A percentile compares a stretch with the other conserved stretches of the same genome.
These are phyloP conservation scores for Heritiera fomes DNA, from an alignment of 345 rosid species.

Conservation along the genomic window DNA sequence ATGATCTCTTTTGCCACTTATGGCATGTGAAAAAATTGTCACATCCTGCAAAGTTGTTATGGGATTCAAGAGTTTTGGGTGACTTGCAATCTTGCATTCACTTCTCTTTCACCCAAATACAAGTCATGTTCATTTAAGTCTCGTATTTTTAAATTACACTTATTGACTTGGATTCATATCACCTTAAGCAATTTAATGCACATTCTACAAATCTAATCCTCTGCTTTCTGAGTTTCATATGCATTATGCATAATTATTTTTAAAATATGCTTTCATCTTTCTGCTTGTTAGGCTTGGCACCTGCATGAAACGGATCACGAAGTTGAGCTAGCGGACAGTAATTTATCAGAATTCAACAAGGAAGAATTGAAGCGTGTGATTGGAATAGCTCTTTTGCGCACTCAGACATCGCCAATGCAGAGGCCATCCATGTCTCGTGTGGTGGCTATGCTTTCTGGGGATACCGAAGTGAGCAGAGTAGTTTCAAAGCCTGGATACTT, in stretches of 20 bases:
- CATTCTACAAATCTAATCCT: neutral
- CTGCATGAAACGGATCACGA: conserved; percentile 46
- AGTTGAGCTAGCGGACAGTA: conserved; percentile 44
- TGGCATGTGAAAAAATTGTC: neutral
- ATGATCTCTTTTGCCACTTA: neutral
- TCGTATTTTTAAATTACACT: neutral
- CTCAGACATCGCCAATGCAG: conserved; percentile 54
- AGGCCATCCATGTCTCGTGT: conserved; percentile 72
- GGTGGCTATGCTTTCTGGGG: conserved; percentile 67
- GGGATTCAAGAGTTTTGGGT: neutral
- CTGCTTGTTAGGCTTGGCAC: conserved; percentile 55
- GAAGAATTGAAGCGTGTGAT: conserved; percentile 53
- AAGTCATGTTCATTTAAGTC: neutral
- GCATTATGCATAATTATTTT: neutral
- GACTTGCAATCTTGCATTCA: neutral
- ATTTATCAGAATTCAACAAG: conserved; percentile 34
- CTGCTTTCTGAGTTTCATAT: neutral
- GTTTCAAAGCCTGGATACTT: conserved; percentile 53
- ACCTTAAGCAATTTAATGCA: neutral
- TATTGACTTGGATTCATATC: neutral
- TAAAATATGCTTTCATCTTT: too few species aligned
- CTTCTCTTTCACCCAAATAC: neutral
- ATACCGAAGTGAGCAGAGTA: conserved; percentile 52
- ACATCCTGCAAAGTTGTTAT: neutral
- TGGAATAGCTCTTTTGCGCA: conserved; percentile 60